phyloP scores from a whole-genome alignment of 306 rosid species.

The Myrica gale region DNA sequence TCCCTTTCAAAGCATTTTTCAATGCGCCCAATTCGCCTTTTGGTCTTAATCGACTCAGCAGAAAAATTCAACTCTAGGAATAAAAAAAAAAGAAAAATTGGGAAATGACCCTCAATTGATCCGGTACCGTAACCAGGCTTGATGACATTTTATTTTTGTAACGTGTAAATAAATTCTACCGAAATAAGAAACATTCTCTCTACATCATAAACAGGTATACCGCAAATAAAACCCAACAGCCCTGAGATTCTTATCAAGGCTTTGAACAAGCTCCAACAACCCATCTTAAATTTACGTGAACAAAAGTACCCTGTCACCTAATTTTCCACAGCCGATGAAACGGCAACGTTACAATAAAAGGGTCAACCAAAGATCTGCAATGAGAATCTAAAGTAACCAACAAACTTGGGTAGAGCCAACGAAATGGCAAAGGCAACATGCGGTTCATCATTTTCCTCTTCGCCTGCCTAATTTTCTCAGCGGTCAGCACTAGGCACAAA shows the following conservation, averaged over 20 bases:
- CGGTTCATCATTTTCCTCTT: constrained; percentile 19
- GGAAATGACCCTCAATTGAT: too few species aligned
- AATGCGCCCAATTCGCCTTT: too few species aligned
- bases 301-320: background rate
- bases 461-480: constrained; percentile 29
- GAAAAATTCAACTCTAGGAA: too few species aligned
- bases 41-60: too few species aligned
- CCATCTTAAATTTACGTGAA: constrained; percentile 3
- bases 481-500: constrained; percentile 44
- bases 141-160: too few species aligned
- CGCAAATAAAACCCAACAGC: too few species aligned
- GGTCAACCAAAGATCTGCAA: background rate
- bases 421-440: background rate
- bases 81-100: too few species aligned
- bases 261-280: background rate
- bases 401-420: constrained; percentile 26
- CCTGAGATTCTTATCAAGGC: background rate
- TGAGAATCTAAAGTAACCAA: constrained; percentile 15
- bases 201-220: too few species aligned
- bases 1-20: too few species aligned
- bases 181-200: too few species aligned
- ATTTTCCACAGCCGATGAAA: background rate
- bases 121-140: too few species aligned
- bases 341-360: background rate
- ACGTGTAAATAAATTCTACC: too few species aligned